These are phyloP conservation scores for Psophocarpus tetragonolobus DNA, from an alignment of 306 rosid species.

Conservation along the genomic window DNA sequence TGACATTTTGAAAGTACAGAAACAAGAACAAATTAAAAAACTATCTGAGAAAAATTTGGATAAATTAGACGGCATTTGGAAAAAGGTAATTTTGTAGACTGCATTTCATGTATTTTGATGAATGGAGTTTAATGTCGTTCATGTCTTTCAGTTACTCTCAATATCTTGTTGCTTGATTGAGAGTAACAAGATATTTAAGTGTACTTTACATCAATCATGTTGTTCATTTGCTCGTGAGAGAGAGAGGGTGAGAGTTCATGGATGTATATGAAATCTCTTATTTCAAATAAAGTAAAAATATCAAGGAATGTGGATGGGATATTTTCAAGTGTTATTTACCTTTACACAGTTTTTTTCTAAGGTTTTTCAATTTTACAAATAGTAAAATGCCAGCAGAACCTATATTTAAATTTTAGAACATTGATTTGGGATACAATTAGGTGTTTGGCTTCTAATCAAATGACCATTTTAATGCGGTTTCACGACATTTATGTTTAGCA, in stretches of 20 bases:
- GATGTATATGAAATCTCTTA: constrained; percentile 10
- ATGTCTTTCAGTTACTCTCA: constrained; percentile 15
- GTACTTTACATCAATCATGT: constrained; percentile 10
- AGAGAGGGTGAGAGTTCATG: not conserved
- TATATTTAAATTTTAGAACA: constrained; percentile 6
- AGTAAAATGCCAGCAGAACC: constrained; percentile 5
- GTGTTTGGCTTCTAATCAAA: constrained; percentile 5
- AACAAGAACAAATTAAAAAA: constrained; percentile 65
- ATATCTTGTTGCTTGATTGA: not conserved
- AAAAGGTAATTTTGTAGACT: constrained; percentile 58
- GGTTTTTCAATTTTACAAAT: not conserved
- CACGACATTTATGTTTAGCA: not conserved
- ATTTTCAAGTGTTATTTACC: constrained; percentile 9
- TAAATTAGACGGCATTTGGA: constrained; percentile 89
- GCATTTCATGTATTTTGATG: constrained; percentile 14
- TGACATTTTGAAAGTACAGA: constrained; percentile 61
- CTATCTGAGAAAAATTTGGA: constrained; percentile 69
- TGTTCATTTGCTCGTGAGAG: constrained; percentile 4
- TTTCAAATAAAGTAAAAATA: constrained; percentile 5
- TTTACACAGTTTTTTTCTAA: not conserved
- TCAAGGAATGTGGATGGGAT: constrained; percentile 5
- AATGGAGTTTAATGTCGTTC: constrained; percentile 1
- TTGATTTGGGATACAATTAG: constrained; percentile 1
- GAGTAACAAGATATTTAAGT: constrained; percentile 7
- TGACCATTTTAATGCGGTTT: not conserved